phyloP scores from a whole-genome alignment of 176 grass and related monocot species.

The Paspalum vaginatum region DNA sequence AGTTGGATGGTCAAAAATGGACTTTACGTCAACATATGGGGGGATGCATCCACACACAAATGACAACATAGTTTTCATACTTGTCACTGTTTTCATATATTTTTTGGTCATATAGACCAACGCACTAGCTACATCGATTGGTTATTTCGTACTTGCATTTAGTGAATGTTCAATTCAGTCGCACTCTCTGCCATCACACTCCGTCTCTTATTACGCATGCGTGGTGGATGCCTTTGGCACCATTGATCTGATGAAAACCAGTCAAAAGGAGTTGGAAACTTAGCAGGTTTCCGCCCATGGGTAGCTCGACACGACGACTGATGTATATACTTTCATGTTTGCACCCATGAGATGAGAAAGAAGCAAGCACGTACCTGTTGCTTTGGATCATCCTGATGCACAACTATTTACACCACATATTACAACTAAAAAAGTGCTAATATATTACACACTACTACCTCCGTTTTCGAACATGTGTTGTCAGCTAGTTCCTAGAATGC shows the following conservation, averaged over 20 bases:
- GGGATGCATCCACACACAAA: neutral
- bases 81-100: constrained; percentile 9
- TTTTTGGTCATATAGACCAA: constrained; percentile 7
- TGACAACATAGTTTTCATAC: constrained; percentile 1
- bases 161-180: constrained; percentile 26
- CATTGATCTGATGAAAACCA: neutral
- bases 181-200: constrained; percentile 31
- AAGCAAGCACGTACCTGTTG: constrained; percentile 9
- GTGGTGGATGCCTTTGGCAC: neutral
- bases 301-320: constrained; percentile 29
- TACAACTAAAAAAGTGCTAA: too few relatives aligned
- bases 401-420: neutral
- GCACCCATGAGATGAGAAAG: constrained; percentile 6
- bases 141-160: neutral
- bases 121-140: neutral
- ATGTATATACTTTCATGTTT: constrained; percentile 18
- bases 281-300: constrained; percentile 1
- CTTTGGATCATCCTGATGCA: constrained; percentile 2
- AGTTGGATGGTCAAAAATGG: too few relatives aligned
- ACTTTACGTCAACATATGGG: constrained; percentile 10
- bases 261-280: constrained; percentile 42
- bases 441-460: too few relatives aligned
- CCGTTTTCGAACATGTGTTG: too few relatives aligned
- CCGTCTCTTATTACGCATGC: neutral
- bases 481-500: too few relatives aligned